Evolutionary conservation across 768 basidiomycete genomes (phyloP).

Genomic region (Lactifluus echinatus): DNA sequence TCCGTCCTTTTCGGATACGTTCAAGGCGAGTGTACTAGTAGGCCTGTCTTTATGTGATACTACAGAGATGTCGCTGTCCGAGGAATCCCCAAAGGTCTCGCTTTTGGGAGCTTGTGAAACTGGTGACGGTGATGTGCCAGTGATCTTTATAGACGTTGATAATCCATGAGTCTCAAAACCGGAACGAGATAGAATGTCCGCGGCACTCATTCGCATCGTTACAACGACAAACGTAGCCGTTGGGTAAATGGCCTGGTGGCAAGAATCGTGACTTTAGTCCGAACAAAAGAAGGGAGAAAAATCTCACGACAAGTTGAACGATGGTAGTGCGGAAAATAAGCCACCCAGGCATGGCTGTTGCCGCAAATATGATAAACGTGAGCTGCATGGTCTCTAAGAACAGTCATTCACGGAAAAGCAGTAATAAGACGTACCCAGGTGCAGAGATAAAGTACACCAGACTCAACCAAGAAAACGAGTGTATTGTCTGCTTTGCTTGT

Average conservation of each 20-base stretch:
- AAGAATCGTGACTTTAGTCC: too few relatives aligned
- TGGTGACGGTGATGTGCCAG: not conserved
- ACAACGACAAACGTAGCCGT: conserved; percentile 6
- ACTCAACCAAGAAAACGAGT: conserved; percentile 5
- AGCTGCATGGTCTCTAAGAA: not conserved
- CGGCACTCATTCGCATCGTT: conserved; percentile 4
- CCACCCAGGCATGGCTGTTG: not conserved
- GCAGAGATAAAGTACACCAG: conserved; percentile 2
- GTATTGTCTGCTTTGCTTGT: not conserved
- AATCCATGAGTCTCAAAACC: not conserved
- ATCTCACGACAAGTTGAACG: conserved; percentile 8
- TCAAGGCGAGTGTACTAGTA: not conserved
- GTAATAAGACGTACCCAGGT: not conserved
- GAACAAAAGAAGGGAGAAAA: not conserved
- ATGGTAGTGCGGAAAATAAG: not conserved
- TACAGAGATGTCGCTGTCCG: not conserved
- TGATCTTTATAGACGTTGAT: not conserved
- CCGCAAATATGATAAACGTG: not conserved
- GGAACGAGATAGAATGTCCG: not conserved
- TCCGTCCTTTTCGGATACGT: not conserved
- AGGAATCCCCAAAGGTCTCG: not conserved
- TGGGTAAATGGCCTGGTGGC: conserved; percentile 5
- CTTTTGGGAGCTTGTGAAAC: too few relatives aligned
- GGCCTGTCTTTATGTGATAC: not conserved
- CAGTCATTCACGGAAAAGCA: not conserved